A percentile compares a stretch with the other conserved stretches of the same genome.
Conservation (phyloP, 345 rosid species). For the Clarkia xantiana region DNA sequence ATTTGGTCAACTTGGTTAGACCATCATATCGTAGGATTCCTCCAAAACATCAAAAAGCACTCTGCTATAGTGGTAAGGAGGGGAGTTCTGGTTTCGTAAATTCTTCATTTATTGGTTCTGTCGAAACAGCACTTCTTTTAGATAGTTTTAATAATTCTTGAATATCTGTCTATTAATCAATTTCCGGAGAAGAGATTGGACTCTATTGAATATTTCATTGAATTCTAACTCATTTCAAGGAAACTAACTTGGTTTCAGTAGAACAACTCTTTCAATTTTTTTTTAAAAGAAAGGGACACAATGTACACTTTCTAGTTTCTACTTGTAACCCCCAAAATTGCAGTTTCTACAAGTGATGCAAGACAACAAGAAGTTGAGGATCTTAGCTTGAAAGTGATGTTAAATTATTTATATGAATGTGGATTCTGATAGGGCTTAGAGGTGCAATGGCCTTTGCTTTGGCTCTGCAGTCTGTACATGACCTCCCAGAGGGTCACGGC, state of each 20-base stretch:
- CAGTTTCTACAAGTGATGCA: not conserved
- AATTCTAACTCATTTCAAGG: no score
- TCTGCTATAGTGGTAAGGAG: constrained; percentile 93
- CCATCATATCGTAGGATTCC: constrained; percentile 76
- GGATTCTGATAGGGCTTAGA: constrained; percentile 54
- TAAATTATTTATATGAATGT: constrained; percentile 10
- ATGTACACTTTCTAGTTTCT: no score
- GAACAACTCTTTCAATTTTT: no score
- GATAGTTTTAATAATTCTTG: no score
- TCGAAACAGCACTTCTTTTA: no score
- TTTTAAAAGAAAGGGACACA: no score
- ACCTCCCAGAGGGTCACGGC: constrained; percentile 97
- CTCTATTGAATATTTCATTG: no score
- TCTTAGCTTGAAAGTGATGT: not conserved
- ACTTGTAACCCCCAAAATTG: no score
- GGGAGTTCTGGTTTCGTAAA: constrained; percentile 3
- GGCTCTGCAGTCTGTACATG: constrained; percentile 95
- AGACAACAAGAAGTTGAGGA: not conserved
- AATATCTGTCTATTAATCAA: no score
- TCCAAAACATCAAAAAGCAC: constrained; percentile 85
- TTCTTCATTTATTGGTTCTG: not conserved
- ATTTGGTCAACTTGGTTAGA: constrained; percentile 76
- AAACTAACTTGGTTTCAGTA: no score
- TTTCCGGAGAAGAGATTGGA: no score
- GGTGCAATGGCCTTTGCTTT: constrained; percentile 99